Conservation (phyloP, 2,329 filamentous ascomycete species). For the Trichoderma atrobrunneum region DNA sequence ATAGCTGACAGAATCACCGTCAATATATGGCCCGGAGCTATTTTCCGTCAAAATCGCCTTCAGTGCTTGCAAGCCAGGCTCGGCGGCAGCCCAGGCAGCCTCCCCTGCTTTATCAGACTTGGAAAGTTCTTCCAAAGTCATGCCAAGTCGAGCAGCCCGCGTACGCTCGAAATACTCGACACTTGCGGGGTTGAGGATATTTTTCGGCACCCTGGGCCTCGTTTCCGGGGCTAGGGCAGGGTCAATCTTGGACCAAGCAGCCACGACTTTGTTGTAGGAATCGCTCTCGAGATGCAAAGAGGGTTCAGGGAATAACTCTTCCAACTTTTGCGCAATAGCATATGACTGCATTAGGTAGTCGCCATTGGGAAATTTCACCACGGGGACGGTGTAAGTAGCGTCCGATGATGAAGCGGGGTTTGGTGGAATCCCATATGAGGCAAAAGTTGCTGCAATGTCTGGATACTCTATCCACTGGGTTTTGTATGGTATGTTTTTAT, state of each 20-base stretch:
- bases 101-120: neutral
- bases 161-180: neutral
- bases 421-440: neutral
- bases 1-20: neutral
- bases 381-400: neutral
- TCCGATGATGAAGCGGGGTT: neutral
- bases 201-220: neutral
- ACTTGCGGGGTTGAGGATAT: neutral
- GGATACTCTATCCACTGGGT: neutral
- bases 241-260: neutral
- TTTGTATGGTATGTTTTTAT: neutral
- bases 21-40: neutral
- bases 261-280: neutral
- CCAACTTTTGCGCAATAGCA: neutral
- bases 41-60: neutral
- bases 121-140: neutral
- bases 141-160: neutral
- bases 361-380: neutral
- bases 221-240: neutral
- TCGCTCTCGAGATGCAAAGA: neutral
- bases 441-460: neutral
- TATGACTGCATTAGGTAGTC: neutral
- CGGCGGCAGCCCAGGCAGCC: neutral
- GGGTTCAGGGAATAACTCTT: neutral
- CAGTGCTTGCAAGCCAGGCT: neutral